Evolutionary conservation across 495 filamentous ascomycete genomes (phyloP).

Genomic region (Tuber aestivum): DNA sequence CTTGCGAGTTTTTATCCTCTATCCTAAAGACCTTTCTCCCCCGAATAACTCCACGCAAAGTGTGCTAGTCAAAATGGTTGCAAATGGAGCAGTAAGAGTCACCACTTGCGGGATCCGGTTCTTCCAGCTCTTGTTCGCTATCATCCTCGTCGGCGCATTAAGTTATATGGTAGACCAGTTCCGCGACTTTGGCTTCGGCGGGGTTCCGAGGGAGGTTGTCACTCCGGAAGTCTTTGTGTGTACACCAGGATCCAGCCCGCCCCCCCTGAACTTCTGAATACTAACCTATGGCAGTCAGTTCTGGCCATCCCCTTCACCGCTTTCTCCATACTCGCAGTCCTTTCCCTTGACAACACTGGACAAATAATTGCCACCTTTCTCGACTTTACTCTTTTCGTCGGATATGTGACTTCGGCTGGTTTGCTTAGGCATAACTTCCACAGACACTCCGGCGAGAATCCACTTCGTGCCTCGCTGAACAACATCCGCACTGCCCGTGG

Average conservation of each 20-base stretch:
- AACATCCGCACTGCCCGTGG: conserved; percentile 10
- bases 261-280: neutral
- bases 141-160: conserved; percentile 32
- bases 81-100: conserved; percentile 5
- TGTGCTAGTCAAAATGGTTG: conserved; percentile 9
- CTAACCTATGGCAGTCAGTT: conserved; percentile 16
- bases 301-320: conserved; percentile 27
- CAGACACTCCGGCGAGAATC: conserved; percentile 10
- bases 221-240: conserved; percentile 28
- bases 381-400: conserved; percentile 33
- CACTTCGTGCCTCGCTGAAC: conserved; percentile 15
- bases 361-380: conserved; percentile 28
- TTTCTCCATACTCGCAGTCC: conserved; percentile 29
- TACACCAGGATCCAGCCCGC: neutral
- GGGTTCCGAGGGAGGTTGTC: conserved; percentile 21
- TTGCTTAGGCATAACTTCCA: conserved; percentile 33
- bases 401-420: conserved; percentile 28
- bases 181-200: conserved; percentile 15
- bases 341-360: conserved; percentile 23
- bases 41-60: neutral
- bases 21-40: neutral
- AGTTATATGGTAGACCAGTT: conserved; percentile 38
- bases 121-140: conserved; percentile 31
- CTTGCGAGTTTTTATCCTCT: neutral
- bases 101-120: conserved; percentile 26